These are phyloP conservation scores for Astragalus membranaceus DNA, from an alignment of 306 rosid species.

Conservation along the genomic window DNA sequence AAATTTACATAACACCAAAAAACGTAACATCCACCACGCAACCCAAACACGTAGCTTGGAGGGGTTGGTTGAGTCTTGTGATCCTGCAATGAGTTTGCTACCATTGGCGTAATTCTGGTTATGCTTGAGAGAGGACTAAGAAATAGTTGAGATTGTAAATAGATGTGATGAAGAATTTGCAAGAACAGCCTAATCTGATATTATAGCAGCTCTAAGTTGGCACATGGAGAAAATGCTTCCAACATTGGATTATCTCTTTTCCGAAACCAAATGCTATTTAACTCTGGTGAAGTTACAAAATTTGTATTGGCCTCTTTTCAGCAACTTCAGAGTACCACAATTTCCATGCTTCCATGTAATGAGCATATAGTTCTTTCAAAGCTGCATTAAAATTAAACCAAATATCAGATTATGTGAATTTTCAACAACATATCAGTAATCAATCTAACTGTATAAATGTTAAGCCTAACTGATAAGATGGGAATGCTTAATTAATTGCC, in stretches of 20 bases:
- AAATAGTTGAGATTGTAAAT: not conserved
- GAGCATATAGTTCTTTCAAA: constrained; percentile 72
- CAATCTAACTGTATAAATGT: not conserved
- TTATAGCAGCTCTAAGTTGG: constrained; percentile 8
- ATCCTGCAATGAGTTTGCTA: no score
- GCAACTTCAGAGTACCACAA: constrained; percentile 80
- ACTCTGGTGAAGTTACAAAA: constrained; percentile 34
- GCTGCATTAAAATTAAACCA: constrained; percentile 39
- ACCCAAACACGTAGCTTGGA: no score
- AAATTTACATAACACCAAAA: no score
- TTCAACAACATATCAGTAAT: not conserved
- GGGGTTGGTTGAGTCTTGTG: no score
- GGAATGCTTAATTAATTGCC: constrained; percentile 41
- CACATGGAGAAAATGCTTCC: constrained; percentile 38
- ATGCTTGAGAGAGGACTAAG: not conserved
- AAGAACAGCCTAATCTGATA: constrained; percentile 18
- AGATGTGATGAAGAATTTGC: not conserved
- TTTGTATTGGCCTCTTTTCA: constrained; percentile 45
- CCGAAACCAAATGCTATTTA: constrained; percentile 5
- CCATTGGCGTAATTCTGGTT: not conserved
- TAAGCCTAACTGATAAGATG: not conserved
- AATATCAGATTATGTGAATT: not conserved
- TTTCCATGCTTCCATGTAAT: constrained; percentile 88
- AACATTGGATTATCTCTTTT: constrained; percentile 1
- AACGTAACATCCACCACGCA: no score